phyloP scores from a whole-genome alignment of 2,329 filamentous ascomycete species.

The Cladorrhinum sp. region DNA sequence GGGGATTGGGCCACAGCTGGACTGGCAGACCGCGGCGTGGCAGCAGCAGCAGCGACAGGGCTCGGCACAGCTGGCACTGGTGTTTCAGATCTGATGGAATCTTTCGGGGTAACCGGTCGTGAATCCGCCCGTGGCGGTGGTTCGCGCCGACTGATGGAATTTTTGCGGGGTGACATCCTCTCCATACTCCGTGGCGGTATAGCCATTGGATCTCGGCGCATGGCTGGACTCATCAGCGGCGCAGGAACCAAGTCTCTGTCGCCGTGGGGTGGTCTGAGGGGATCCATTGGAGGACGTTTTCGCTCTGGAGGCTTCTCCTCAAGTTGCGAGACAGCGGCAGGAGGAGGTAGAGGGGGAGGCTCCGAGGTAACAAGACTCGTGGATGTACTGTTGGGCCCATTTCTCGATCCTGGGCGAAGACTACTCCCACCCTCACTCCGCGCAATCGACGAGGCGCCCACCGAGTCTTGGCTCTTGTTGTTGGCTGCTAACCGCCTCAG shows the following conservation, averaged over 20 bases:
- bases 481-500: constrained; percentile 47
- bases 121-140: constrained; percentile 17
- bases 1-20: constrained; percentile 25
- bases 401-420: constrained; percentile 52
- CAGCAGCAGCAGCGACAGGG: constrained; percentile 30
- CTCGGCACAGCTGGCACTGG: constrained; percentile 14
- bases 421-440: constrained; percentile 52
- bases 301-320: constrained; percentile 58
- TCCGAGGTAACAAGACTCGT: constrained; percentile 28
- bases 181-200: constrained; percentile 51
- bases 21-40: constrained; percentile 10
- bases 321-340: constrained; percentile 17
- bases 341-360: constrained; percentile 28
- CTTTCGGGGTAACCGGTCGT: constrained; percentile 15
- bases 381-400: constrained; percentile 36
- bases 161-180: constrained; percentile 47
- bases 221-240: constrained; percentile 52
- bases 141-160: constrained; percentile 32
- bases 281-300: constrained; percentile 65
- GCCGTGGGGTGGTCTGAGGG: constrained; percentile 45
- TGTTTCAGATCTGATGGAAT: constrained; percentile 14
- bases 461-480: constrained; percentile 59
- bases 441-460: constrained; percentile 47
- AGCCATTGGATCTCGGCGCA: constrained; percentile 43
- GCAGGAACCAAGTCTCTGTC: constrained; percentile 57